phyloP scores from a whole-genome alignment of 2,329 filamentous ascomycete species.

The Cladosporium sp. region DNA sequence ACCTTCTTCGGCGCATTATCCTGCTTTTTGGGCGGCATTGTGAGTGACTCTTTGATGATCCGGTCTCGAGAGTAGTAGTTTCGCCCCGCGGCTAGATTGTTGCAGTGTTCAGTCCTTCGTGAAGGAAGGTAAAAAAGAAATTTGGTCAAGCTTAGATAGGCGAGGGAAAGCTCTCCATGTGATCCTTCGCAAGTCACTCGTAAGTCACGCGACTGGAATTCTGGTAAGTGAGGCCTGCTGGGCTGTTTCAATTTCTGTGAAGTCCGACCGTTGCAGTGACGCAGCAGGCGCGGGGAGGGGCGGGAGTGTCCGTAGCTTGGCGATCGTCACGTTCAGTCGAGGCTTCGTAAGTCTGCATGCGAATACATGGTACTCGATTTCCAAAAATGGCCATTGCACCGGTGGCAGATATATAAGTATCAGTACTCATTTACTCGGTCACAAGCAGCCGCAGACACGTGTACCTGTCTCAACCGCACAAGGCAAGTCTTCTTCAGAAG shows the following conservation, averaged over 20 bases:
- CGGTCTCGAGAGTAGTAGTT: neutral
- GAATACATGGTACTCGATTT: too few relatives aligned
- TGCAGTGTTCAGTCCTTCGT: neutral
- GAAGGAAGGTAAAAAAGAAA: neutral
- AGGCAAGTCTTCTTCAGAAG: too few relatives aligned
- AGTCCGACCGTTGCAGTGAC: slow-evolving; percentile 7
- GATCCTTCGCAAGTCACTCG: slow-evolving; percentile 6
- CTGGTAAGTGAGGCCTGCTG: slow-evolving; percentile 7
- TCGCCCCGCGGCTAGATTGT: slow-evolving; percentile 4
- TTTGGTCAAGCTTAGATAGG: slow-evolving; percentile 21
- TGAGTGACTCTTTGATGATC: slow-evolving; percentile 32
- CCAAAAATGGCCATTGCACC: too few relatives aligned
- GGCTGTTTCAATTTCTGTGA: slow-evolving; percentile 10
- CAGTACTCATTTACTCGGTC: too few relatives aligned
- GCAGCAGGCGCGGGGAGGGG: neutral
- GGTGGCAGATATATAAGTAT: too few relatives aligned
- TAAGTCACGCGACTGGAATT: slow-evolving; percentile 11
- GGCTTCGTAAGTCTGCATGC: neutral
- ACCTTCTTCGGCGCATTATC: slow-evolving; percentile 44
- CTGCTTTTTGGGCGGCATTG: slow-evolving; percentile 67
- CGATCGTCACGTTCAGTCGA: neutral
- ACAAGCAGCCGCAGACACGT: too few relatives aligned
- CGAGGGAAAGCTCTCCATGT: slow-evolving; percentile 35
- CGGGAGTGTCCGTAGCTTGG: neutral
- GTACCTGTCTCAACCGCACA: too few relatives aligned